Base-by-base conservation (phyloP, 176 grass and related monocot genomes). In the Zoysia pacifica region DNA sequence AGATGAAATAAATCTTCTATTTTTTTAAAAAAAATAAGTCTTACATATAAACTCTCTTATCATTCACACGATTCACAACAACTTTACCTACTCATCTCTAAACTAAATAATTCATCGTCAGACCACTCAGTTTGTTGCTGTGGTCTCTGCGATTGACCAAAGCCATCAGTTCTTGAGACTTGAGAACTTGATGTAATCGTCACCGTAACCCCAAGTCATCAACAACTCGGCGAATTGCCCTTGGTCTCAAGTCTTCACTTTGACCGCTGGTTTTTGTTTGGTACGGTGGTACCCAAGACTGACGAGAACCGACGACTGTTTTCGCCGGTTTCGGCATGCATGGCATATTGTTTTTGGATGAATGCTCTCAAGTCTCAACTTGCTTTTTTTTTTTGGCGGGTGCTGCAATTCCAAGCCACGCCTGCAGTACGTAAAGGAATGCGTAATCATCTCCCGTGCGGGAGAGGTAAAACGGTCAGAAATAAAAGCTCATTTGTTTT, bases 161-260 rank as follows among this genome's bases (percentile, higher is more conserved):
- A 9, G 39, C 3, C 62, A 78, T 10, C 63, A 51, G 2, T 15
- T 43, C 42, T 47, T 60, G 13, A 41, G 67, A 18, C 20, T 36
- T 38, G 0, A n/a, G 35, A 13, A 4, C 1, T 4, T 2, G 18
- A 5, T 18, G 6, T 44, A 45, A 6, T 11, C 9, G 37, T 9
- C 44, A 10, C 5, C 13, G 38, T 73, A 18, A 9, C 11, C 39
- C 38, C 46, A 61, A 20, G 18, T 48, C 28, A 11, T 44, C 76
- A 44, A 71, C 56, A 70, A 35, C 82, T 70, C 35, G 63, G 52
- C 72, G 61, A 72, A 72, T 49, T 72, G 54, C 51, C 40, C 83
- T 72, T 35, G 36, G 43, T 19, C 37, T 14, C 18, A 58, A 11
- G 64, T 49, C 44, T 78, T 37, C 37, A 12, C 38, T 64, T 79